Evolutionary conservation across 1,284 basidiomycete species (phyloP).

Genomic region (Tylopilus sp.): DNA sequence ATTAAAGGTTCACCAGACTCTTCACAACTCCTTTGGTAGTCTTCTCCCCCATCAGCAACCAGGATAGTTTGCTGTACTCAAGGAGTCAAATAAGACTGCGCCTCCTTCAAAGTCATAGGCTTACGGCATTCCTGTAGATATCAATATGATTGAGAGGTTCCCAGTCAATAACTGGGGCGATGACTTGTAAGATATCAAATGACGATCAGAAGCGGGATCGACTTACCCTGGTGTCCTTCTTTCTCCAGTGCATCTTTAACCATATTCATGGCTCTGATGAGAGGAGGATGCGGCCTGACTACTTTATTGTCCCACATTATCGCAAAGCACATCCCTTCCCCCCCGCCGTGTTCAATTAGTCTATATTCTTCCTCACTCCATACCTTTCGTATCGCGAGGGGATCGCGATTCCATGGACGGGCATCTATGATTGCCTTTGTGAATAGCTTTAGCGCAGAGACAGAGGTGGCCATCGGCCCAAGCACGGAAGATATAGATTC

Average conservation of each 20-base stretch:
- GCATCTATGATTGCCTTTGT: constrained; percentile 55
- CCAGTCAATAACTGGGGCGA: constrained; percentile 39
- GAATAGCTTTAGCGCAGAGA: constrained; percentile 64
- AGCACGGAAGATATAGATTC: constrained; percentile 73
- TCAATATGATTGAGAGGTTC: constrained; percentile 46
- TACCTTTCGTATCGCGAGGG: constrained; percentile 58
- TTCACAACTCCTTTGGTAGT: constrained; percentile 42
- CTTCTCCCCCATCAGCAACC: constrained; percentile 40
- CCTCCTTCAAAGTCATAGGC: neutral
- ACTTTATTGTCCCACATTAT: constrained; percentile 65
- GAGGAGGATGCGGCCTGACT: constrained; percentile 68
- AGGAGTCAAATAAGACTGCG: neutral
- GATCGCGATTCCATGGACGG: constrained; percentile 71
- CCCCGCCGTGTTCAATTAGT: constrained; percentile 58
- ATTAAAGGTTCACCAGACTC: constrained; percentile 54
- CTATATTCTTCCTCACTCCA: constrained; percentile 64
- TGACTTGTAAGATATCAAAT: neutral
- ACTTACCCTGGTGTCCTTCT: constrained; percentile 66
- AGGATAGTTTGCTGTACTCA: constrained; percentile 17
- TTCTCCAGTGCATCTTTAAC: constrained; percentile 58
- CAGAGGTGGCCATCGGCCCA: constrained; percentile 64
- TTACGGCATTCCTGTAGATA: constrained; percentile 40
- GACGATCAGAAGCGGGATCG: neutral
- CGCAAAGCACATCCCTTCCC: constrained; percentile 58
- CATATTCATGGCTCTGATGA: constrained; percentile 63